Evolutionary conservation across 2,329 filamentous ascomycete genomes (phyloP), one percentile per base, ranked within the genome.

Genomic region (Leptoxyphium fumago): DNA sequence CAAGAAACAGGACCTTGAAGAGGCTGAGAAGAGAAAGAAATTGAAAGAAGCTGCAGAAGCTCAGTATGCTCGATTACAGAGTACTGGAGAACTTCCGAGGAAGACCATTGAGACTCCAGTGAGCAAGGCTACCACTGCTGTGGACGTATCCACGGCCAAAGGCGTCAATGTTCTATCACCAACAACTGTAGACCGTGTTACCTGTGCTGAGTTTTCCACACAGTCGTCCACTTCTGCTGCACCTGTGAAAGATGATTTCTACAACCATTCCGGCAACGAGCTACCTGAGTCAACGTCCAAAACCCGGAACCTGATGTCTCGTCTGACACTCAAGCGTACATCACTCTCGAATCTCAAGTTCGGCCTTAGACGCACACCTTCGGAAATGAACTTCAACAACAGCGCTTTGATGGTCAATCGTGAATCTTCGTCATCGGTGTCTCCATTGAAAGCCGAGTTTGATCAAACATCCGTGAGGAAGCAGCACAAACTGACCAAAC

Each of bases 401-500:
- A 46, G 44, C 21, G 36, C 46, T n/a, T 42, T 46, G 8, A 45
- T 56, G 17, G 54, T 59, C 6, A 36, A 4, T 36, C 61, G 67
- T 7, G 59, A 62, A 21, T 62, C 60, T 2, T 59, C 55, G n/a
- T 62, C 60, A 2, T 61, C 57, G 5, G 45, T 36, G 13, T 36
- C 32, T 13, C 32, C 32, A 36, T 3, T 15, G 4, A 36, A 36
- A 36, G 4, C 15, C 13, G 32, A 36, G 9, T 36, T 13, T 36
- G 32, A 36, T 9, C 32, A 36, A 15, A 5, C 32, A 13, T 75
- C 79, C 43, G 60, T 79, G 5, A 64, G 70, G 41, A 72, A 69
- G 52, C 73, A 78, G 51, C 64, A 70, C 46, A 77, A 74, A 48
- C 61, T 80, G 29, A 63, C 68, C 36, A 77, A 76, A 60, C 69